Evolutionary conservation across 2,329 filamentous ascomycete genomes (phyloP), one percentile per base, ranked within the genome.

Genomic region (Botrytis elliptica): DNA sequence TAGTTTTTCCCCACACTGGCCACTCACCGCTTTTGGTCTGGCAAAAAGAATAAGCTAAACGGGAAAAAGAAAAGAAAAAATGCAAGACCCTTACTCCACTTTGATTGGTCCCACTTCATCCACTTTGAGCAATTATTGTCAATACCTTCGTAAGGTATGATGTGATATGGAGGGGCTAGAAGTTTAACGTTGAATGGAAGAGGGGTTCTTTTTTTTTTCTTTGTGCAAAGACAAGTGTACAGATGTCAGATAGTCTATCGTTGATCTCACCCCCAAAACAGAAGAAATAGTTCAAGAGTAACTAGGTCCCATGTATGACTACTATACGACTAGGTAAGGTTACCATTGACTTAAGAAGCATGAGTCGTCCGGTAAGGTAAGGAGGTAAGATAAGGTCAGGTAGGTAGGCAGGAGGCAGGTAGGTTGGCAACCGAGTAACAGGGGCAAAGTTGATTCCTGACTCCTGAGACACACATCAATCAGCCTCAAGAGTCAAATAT

Each of bases 101-200:
- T 33, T 65, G 62, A 65, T 65, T 65, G 40, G n/a, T 33, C 40
- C 40, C 62, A 33, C 40, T 33, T 65, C 62, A 62, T 25, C 62
- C 62, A 46, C 40, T 65, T 33, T 46, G 62, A 65, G 62, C 40
- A 44, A 65, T 65, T 65, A 46, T 65, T 33, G 29, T 33, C 12
- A 5, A 44, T 44, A n/a, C 49, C 49, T n/a, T 29, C 29, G 29
- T 29, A 33, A 55, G 49, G 25, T 55, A 44, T 44, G 40, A 44
- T 44, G 33, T 46, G 40, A 64, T 64, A 64, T 64, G 62, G 62
- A 64, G 60, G 38, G 38, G 60, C 60, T 42, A 63, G 60, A 63
- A 63, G 60, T n/a, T 63, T 42, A 63, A 63, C 38, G 36, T 63
- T 63, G 38, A 63, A 63, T 14, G 25, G 60, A n/a, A n/a, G 60